Evolutionary conservation across 305 asterid species (phyloP), one percentile per base, ranked within the genome.

Genomic region (Solanum aculeatissimum): DNA sequence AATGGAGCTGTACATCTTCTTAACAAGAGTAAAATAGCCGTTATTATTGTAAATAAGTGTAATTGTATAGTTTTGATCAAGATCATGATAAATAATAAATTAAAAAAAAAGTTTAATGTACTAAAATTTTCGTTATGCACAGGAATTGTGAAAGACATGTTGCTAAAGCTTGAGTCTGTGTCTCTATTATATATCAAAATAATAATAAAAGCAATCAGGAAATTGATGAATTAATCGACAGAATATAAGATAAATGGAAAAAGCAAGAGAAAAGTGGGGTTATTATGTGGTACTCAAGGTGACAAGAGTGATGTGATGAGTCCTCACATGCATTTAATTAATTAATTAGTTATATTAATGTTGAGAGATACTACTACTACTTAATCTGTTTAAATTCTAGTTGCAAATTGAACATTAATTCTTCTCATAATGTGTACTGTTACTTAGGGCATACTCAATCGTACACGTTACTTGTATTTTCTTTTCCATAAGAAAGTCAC

Each of bases 371-470:
- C 6, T 35, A 18, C 38, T 29, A 42, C 15, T 21, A 11, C 19
- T 12, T 70, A 11, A 40, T 21, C 27, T 2, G 32, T 40, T 40
- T 40, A 70, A 21, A n/a, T 42, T 5, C 7, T 69, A 10, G 14
- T 60, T 43, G 57, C 21, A 38, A 38, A 57, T n/a, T 57, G 32
- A 54, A 35, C 32, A 75, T 75, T 27, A 19, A n/a, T 35, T 21
- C 66, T 53, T 29, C 45, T 54, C 53, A 55, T 40, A 21, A 78
- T 62, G 9, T 4, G 58, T 32, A 66, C 49, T 81, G 75, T 81
- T 85, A 54, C 87, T 88, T 88, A 43, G 84, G 25, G 2, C 85
- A 16, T 43, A 85, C 90, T 83, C 87, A 72, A 83, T 53, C 14
- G 85, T 87, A 53, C 27, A 23, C 86, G 85, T 83, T 83, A 85